Evolutionary conservation across 148 eudicot species (phyloP).

Genomic region (Tetragonia tetragonoides): DNA sequence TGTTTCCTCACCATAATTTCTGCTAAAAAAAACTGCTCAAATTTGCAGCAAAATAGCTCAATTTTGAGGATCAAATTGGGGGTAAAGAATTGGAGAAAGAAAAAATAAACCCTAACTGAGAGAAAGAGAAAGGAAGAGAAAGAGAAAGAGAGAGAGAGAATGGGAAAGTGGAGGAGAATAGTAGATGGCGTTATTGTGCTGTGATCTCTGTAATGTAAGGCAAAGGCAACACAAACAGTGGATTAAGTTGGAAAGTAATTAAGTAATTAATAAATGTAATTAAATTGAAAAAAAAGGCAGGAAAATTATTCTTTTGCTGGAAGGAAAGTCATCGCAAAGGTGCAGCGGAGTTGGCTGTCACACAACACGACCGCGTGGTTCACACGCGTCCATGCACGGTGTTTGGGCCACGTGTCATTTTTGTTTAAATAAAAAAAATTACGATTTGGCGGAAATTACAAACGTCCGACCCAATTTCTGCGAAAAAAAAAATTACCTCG

Average conservation of each 20-base stretch:
- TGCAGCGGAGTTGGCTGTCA: no score
- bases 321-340: no score
- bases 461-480: no score
- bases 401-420: no score
- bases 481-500: no score
- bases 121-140: constrained; percentile 1
- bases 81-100: neutral
- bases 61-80: constrained; percentile 14
- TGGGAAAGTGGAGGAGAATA: no score
- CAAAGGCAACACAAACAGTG: neutral
- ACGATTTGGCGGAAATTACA: no score
- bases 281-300: neutral
- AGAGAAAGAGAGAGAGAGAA: neutral
- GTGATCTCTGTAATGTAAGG: constrained; percentile 6
- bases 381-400: no score
- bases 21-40: constrained; percentile 3
- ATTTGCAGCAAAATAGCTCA: constrained; percentile 3
- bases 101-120: constrained; percentile 25
- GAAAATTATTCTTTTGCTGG: constrained; percentile 1
- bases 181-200: constrained; percentile 20
- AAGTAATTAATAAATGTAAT: neutral
- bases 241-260: constrained; percentile 19
- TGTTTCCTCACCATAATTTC: constrained; percentile 85
- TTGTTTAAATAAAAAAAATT: no score
- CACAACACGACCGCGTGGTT: no score